phyloP scores from a whole-genome alignment of 495 filamentous ascomycete species.

The Alectoria sarmentosa region DNA sequence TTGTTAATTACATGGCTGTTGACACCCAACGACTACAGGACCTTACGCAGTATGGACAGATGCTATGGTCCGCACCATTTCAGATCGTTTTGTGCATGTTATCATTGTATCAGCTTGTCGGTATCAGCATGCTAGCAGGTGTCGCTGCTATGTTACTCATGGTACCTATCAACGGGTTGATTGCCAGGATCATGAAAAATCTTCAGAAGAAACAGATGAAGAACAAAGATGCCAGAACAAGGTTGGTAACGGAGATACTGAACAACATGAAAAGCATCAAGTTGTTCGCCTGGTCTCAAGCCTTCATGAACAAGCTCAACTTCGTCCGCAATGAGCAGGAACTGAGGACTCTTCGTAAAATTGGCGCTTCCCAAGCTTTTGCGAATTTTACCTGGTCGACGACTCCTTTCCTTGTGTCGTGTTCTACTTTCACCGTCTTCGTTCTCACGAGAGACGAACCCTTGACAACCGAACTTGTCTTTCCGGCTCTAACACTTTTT shows the following conservation, averaged over 20 bases:
- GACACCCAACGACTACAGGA: slow-evolving; percentile 94
- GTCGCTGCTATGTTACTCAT: slow-evolving; percentile 94
- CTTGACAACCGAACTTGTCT: slow-evolving; percentile 89
- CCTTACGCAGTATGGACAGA: slow-evolving; percentile 89
- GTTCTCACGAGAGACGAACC: slow-evolving; percentile 74
- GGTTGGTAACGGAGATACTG: slow-evolving; percentile 93
- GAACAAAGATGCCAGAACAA: slow-evolving; percentile 92
- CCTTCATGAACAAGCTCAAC: slow-evolving; percentile 96
- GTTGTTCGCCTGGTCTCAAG: slow-evolving; percentile 92
- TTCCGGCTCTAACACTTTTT: slow-evolving; percentile 87
- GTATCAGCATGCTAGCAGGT: slow-evolving; percentile 92
- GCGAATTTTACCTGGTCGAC: slow-evolving; percentile 99
- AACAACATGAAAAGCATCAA: slow-evolving; percentile 99
- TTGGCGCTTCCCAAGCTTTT: slow-evolving; percentile 86
- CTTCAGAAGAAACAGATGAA: slow-evolving; percentile 97
- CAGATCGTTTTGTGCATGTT: slow-evolving; percentile 94
- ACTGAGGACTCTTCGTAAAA: slow-evolving; percentile 89
- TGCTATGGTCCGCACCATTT: slow-evolving; percentile 93
- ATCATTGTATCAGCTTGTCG: slow-evolving; percentile 89
- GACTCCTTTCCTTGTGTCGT: slow-evolving; percentile 98
- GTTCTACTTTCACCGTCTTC: slow-evolving; percentile 92
- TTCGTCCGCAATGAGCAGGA: slow-evolving; percentile 93
- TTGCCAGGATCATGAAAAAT: slow-evolving; percentile 88
- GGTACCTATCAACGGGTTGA: slow-evolving; percentile 93
- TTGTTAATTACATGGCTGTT: slow-evolving; percentile 98